Evolutionary conservation across 371 early-diverging fungal genomes (phyloP), one percentile per base, ranked within the genome.

Genomic region (Blastocladiella emersonii): DNA sequence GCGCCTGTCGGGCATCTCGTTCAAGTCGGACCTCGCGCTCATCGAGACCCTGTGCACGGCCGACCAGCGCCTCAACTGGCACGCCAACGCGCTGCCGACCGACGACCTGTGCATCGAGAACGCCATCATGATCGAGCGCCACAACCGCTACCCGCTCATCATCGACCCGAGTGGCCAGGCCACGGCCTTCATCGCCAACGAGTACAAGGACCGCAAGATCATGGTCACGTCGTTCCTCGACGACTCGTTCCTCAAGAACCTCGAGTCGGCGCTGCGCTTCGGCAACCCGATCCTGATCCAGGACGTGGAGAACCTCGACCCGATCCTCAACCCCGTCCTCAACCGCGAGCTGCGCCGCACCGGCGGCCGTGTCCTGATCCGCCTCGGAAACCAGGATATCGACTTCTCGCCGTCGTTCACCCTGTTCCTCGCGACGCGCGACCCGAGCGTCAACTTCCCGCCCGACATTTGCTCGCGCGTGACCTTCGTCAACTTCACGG

Each of bases 401-500:
- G 99, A 98, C 78, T 95, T 95, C 74, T 98, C 98, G 35, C 96
- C 99, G 19, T 77, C 93, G 8, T 98, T 98, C 78, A 89, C 86
- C 1, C 76, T 98, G 36, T 95, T 92, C 81, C 71, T 98, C 67
- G 82, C 92, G 7, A 97, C 96, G 5, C 85, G 95, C 61, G 94
- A 96, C 72, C 89, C 97, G 6, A 86, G 91, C 0, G 90, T 92
- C 64, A 79, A 83, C 67, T 95, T 96, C 81, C 80, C 92, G 7
- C 95, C 98, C 3, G 97, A 98, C 69, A 86, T 98, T 32, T 93
- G 91, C 79, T 89, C 90, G 66, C 89, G 98, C 60, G 95, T 95
- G 12, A 95, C 96, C 0, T 93, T 98, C 78, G 95, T 97, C 62
- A 98, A 97, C 84, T 98, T 97, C 71, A 94, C 98, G 5, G 92